Base-by-base conservation (phyloP, 116 monocot species). In the Thalassia testudinum region DNA sequence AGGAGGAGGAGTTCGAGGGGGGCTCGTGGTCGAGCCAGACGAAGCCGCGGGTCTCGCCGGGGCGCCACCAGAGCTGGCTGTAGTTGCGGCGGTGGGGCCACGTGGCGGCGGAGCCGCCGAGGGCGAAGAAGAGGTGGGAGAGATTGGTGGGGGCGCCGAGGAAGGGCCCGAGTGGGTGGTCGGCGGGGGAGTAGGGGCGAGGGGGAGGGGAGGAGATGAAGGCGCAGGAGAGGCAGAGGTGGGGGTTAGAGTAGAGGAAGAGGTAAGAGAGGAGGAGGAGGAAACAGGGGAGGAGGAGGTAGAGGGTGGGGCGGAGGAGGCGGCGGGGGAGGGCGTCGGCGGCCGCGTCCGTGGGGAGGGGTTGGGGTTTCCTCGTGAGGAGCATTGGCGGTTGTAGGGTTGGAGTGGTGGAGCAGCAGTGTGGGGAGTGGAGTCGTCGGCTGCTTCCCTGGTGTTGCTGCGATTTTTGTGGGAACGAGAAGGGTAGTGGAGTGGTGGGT, bases 11-110 rank as follows among this genome's bases (percentile, higher is more conserved):
- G 45, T 2, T 16, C 4, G 18, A 4, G 15, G 42, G 37, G 16
- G 67, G 69, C 18, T 53, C 56, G 58, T 75, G 56, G 54, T 85
- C 80, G 16, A 85, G 63, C 80, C 85, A 85, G 11, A 79, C 76
- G 42, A 60, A 59, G 16, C 80, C 76, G 5, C 76, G 63, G 24
- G 61, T 85, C 43, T 15, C 34, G 16, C 56, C 59, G 11, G 63
- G 63, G 12, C 67, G 69, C 76, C 76, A 80, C 85, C 85, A 85
- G n/a, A 76, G 70, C 63, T 76, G 53, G 44, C 26, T 66, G 76
- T 80, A 79, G 20, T 29, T 27, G 16, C 71, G 66, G 21, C 85
- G 63, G 25, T 18, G 24, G 23, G 56, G 14, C 73, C 75, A 69
- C 17, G 54, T 62, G 1, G 24, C 19, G 5, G 66, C 66, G 0